These are phyloP conservation scores for Komagataea norvegica DNA, from an alignment of 1,139 yeast genomes.

Conservation along the genomic window DNA sequence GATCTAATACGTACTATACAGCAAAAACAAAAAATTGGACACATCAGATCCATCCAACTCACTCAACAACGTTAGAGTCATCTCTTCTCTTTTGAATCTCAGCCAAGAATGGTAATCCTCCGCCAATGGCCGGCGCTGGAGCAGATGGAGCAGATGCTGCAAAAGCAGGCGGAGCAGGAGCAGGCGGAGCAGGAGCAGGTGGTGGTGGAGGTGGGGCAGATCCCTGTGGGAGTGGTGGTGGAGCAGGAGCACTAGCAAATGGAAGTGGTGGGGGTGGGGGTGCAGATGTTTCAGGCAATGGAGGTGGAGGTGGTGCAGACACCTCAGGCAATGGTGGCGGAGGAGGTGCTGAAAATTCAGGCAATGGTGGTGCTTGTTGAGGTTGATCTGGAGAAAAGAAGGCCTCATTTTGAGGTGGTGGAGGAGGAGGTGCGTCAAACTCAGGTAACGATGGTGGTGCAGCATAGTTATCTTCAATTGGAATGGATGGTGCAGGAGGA, in stretches of 20 bases:
- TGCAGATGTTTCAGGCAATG: constrained; percentile 36
- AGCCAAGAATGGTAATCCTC: constrained; percentile 43
- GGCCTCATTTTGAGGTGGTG: constrained; percentile 15
- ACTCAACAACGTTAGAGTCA: constrained; percentile 43
- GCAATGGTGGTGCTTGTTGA: constrained; percentile 29
- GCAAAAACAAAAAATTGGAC: neutral
- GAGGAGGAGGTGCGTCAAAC: constrained; percentile 30
- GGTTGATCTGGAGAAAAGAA: constrained; percentile 7
- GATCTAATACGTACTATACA: too few relatives aligned
- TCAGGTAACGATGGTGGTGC: constrained; percentile 7
- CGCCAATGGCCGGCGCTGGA: constrained; percentile 19
- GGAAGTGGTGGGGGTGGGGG: constrained; percentile 24
- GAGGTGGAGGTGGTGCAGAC: constrained; percentile 26
- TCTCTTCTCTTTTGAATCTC: constrained; percentile 52
- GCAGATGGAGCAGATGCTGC: constrained; percentile 15
- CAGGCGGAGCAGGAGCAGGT: constrained; percentile 26
- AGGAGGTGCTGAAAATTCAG: constrained; percentile 27
- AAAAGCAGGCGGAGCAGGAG: constrained; percentile 22
- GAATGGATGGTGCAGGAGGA: constrained; percentile 34
- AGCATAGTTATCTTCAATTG: too few relatives aligned
- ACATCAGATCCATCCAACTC: neutral
- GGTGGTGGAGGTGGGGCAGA: constrained; percentile 26
- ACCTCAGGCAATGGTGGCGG: constrained; percentile 24
- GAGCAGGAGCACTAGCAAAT: constrained; percentile 9
- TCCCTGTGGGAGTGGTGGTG: constrained; percentile 6